phyloP scores from a whole-genome alignment of 495 filamentous ascomycete species.

The Penicillium fimorum region DNA sequence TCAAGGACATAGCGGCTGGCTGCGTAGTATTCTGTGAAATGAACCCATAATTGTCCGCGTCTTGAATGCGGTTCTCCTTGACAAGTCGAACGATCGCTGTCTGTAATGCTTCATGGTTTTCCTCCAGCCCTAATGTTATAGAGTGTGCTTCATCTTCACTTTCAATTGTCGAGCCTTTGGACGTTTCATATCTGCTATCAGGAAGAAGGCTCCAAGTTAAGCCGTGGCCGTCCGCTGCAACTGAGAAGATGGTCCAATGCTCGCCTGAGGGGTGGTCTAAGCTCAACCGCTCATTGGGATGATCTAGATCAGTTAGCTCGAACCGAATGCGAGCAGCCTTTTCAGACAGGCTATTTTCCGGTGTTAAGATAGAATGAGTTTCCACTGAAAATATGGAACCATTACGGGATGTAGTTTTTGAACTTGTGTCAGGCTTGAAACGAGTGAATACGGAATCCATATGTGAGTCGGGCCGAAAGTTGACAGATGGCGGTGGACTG shows the following conservation, averaged over 20 bases:
- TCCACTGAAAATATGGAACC: conserved; percentile 33
- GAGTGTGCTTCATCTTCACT: conserved; percentile 58
- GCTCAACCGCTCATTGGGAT: conserved; percentile 32
- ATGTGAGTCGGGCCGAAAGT: conserved; percentile 14
- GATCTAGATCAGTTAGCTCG: conserved; percentile 41
- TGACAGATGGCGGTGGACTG: conserved; percentile 6
- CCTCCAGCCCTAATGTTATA: conserved; percentile 67
- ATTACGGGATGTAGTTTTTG: conserved; percentile 20
- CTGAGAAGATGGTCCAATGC: conserved; percentile 63
- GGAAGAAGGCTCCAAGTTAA: conserved; percentile 67
- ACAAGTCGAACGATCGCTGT: conserved; percentile 79
- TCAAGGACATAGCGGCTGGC: conserved; percentile 26
- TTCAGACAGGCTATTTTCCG: conserved; percentile 28
- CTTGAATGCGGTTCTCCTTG: conserved; percentile 67
- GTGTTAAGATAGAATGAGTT: conserved; percentile 24
- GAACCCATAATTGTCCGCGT: conserved; percentile 20
- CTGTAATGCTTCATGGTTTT: conserved; percentile 80
- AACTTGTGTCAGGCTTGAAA: conserved; percentile 16
- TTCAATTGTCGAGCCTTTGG: conserved; percentile 17
- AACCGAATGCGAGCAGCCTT: conserved; percentile 46
- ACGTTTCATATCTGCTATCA: conserved; percentile 16
- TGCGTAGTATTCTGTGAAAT: background rate
- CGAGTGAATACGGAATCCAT: conserved; percentile 34
- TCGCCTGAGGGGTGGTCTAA: conserved; percentile 44
- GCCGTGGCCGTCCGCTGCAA: conserved; percentile 66